phyloP scores from a whole-genome alignment of 2,329 filamentous ascomycete genomes.

The Sclerotinia subarctica region DNA sequence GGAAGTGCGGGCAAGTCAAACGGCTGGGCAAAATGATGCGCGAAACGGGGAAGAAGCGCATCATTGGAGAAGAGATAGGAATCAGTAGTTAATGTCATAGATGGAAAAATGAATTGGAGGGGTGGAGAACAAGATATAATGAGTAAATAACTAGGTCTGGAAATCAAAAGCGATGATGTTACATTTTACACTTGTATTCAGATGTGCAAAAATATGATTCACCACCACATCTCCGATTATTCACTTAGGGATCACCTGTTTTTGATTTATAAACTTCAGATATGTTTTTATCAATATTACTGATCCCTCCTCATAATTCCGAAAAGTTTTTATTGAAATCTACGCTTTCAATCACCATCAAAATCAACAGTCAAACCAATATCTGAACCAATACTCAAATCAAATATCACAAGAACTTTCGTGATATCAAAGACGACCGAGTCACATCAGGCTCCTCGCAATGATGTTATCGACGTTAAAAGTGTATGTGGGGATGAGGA shows the following conservation, averaged over 20 bases:
- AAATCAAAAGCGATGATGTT: background rate
- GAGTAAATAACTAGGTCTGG: background rate
- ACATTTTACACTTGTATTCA: background rate
- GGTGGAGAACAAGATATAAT: background rate
- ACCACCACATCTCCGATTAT: background rate
- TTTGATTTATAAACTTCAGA: background rate
- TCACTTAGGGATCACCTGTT: background rate
- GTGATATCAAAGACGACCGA: background rate
- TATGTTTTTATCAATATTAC: background rate
- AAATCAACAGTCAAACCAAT: background rate
- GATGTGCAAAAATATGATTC: background rate
- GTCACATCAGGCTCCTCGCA: too few species aligned
- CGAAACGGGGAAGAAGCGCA: background rate
- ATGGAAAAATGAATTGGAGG: background rate
- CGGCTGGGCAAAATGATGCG: accelerated
- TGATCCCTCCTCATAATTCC: background rate
- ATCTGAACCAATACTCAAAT: background rate
- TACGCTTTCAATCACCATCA: background rate
- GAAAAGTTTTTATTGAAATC: too few species aligned
- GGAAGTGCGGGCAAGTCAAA: background rate
- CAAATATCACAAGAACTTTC: background rate
- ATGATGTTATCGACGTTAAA: too few species aligned
- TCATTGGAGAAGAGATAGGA: background rate
- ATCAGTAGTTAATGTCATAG: background rate
- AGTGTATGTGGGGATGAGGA: too few species aligned